Evolutionary conservation across 2,329 filamentous ascomycete species (phyloP), one percentile per base, ranked within the genome.

Genomic region (Fusarium robinianum): DNA sequence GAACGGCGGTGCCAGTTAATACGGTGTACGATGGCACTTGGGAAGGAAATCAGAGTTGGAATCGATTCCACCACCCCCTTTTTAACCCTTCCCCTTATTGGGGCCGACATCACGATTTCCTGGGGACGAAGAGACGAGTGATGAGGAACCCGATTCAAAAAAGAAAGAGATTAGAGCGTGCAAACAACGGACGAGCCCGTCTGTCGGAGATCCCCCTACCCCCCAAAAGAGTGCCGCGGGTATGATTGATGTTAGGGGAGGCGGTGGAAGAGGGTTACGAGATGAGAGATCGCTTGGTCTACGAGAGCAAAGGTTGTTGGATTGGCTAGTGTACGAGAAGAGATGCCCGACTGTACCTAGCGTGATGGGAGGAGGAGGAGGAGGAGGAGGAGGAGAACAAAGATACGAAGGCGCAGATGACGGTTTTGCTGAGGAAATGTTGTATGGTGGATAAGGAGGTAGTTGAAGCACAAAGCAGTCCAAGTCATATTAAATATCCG

Each of bases 101-200:
- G 49, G 55, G 55, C 58, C 53, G 55, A 47, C 55, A 55, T 57
- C 41, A 53, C 61, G 51, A 61, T 57, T 61, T 55, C 57, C 58
- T 58, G 47, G 58, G 56, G 53, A 58, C 25, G 44, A 57, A 48
- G 54, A 61, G 53, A 47, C 22, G 48, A 51, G 51, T 51, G 56
- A 57, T 50, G 52, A 49, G 58, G 39, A 38, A 35, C 54, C 58
- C 56, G 44, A 51, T 41, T 46, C 42, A 58, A 61, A n/a, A n/a
- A 58, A 61, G 55, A 61, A 61, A 61, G 56, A 61, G 45, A 46
- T 57, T 61, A 61, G 58, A 61, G 49, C 49, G 52, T 61, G 58
- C 58, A 61, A 60, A 58, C 58, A 59, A 61, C 50, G 23, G 53
- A 59, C 55, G 55, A 57, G 46, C 50, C 55, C 50, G 49, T 42